phyloP scores from a whole-genome alignment of 2,329 filamentous ascomycete genomes.

The Exophiala viscosa region DNA sequence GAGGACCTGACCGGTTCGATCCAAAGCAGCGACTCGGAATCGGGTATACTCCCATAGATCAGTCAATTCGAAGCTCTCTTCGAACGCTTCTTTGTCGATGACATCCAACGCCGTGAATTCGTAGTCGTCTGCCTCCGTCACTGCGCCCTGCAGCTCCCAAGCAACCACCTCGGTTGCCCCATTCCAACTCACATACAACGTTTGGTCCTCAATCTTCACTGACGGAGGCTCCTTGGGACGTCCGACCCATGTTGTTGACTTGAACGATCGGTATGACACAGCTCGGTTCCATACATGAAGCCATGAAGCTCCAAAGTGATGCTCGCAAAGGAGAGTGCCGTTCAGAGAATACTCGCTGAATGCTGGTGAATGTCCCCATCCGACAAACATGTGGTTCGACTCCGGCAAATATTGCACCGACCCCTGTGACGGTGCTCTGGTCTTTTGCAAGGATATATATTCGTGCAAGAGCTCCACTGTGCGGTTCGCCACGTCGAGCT shows the following conservation, averaged over 20 bases:
- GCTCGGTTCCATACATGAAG: slow-evolving; percentile 36
- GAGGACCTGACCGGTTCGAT: slow-evolving; percentile 10
- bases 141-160: slow-evolving; percentile 20
- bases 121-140: slow-evolving; percentile 5
- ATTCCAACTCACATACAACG: slow-evolving; percentile 45
- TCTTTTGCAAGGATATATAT: slow-evolving; percentile 39
- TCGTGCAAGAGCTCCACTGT: slow-evolving; percentile 43
- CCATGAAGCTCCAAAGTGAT: slow-evolving; percentile 42
- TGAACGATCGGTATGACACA: slow-evolving; percentile 55
- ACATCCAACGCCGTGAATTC: slow-evolving; percentile 17
- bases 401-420: slow-evolving; percentile 40
- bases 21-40: slow-evolving; percentile 21
- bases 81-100: slow-evolving; percentile 19
- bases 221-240: slow-evolving; percentile 38
- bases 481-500: slow-evolving; percentile 39
- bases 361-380: slow-evolving; percentile 50
- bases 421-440: slow-evolving; percentile 40
- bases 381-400: slow-evolving; percentile 44
- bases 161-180: slow-evolving; percentile 41
- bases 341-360: slow-evolving; percentile 45
- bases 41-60: slow-evolving; percentile 6
- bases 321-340: slow-evolving; percentile 49
- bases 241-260: slow-evolving; percentile 48
- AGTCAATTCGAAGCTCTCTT: slow-evolving; percentile 19
- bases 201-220: slow-evolving; percentile 28